Percentiles rank a stretch among this genome's conserved stretches.
These are phyloP conservation scores for Leishmania braziliensis DNA, from an alignment of 208 protist genomes.

Conservation along the genomic window DNA sequence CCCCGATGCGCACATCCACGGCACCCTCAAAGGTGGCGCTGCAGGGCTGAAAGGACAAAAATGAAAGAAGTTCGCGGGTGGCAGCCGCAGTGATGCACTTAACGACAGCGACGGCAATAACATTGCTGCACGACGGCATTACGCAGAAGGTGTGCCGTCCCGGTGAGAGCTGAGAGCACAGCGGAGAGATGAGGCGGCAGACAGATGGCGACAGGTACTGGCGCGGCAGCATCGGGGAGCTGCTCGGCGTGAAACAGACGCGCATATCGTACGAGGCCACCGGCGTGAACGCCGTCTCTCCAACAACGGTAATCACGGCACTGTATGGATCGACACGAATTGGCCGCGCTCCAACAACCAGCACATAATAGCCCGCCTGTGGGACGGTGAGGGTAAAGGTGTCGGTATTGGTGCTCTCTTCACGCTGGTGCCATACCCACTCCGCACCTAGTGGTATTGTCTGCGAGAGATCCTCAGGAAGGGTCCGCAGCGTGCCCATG, in stretches of 20 bases:
- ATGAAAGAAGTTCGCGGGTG: slow-evolving; percentile 42
- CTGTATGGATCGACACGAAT: slow-evolving; percentile 79
- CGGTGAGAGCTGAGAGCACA: slow-evolving; percentile 47
- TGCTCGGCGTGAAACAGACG: slow-evolving; percentile 71
- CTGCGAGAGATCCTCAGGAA: slow-evolving; percentile 45
- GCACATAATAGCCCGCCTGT: slow-evolving; percentile 68
- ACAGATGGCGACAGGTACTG: slow-evolving; percentile 75
- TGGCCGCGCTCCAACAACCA: slow-evolving; percentile 66
- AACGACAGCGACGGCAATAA: slow-evolving; percentile 72
- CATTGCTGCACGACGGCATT: slow-evolving; percentile 86
- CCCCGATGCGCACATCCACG: slow-evolving; percentile 42
- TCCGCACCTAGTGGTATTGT: slow-evolving; percentile 49
- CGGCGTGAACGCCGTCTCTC: slow-evolving; percentile 50
- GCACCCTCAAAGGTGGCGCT: slow-evolving; percentile 50
- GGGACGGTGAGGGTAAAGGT: slow-evolving; percentile 87
- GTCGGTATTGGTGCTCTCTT: slow-evolving; percentile 51
- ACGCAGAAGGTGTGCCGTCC: slow-evolving; percentile 59
- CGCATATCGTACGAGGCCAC: slow-evolving; percentile 73
- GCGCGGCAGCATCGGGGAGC: slow-evolving; percentile 61
- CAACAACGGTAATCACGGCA: slow-evolving; percentile 31
- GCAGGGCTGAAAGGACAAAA: slow-evolving; percentile 56
- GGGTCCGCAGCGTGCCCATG: slow-evolving; percentile 47
- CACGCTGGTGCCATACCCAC: slow-evolving; percentile 87
- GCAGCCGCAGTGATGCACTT: background rate
- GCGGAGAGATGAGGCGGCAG: slow-evolving; percentile 70